Evolutionary conservation across 768 basidiomycete genomes (phyloP), one percentile per base, ranked within the genome.

Genomic region (Termitomyces sp.): DNA sequence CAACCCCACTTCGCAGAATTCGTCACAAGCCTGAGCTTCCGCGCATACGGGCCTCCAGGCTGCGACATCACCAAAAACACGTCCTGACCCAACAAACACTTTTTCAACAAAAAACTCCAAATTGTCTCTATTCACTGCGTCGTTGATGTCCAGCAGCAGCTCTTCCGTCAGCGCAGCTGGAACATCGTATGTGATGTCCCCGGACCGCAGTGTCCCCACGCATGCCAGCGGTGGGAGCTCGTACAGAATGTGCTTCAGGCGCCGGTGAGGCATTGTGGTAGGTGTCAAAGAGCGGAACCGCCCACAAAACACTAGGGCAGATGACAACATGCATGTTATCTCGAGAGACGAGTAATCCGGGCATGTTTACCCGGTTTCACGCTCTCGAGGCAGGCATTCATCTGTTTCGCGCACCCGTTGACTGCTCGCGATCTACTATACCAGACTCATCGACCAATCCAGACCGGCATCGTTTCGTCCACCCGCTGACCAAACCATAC

Each of bases 101-200:
- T 88, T 73, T 88, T 84, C 62, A 88, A 65, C 70, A 87, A 75
- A 62, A 84, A 88, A 65, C n/a, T 84, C 79, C 25, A 88, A 66
- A 59, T 86, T 82, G 53, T 84, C 81, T 42, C 77, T 56, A 61
- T 82, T 86, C 44, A 82, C 73, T 0, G 77, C 65, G 62, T 86
- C 78, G 43, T 74, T 62, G n/a, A 77, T 63, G 54, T 86, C 82
- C 56, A 88, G 69, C 41, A 83, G n/a, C n/a, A 63, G 16, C 76
- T 63, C 49, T 72, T 65, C 1, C 0, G 72, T 69, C 10, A 61
- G 56, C n/a, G 84, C 72, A 2, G 73, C 68, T 8, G 80, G 81
- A 0, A 88, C 76, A 11, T 84, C 79, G 59, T 78, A 84, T 5
- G 76, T 75, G 56, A 86, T 83, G 59, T 76, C 74, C 14, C 84